Conservation (phyloP, 2,329 filamentous ascomycete genomes). For the Cordyceps pruinosa region DNA sequence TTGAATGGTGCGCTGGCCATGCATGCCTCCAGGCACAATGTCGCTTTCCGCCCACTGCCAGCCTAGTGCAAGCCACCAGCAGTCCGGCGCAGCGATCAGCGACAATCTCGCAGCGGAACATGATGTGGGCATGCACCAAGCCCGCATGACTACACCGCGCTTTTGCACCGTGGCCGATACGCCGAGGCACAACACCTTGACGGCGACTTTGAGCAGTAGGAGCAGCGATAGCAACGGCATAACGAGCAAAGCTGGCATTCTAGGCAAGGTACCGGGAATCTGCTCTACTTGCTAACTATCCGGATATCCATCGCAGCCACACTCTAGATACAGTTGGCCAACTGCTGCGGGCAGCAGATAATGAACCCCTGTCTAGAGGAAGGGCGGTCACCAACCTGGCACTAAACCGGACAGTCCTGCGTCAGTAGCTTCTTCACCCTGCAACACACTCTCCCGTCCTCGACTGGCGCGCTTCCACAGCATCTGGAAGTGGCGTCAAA, state of each 20-base stretch:
- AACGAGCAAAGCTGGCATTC: too few species aligned
- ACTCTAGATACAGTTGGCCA: neutral
- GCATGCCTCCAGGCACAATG: neutral
- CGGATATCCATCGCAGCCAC: too few species aligned
- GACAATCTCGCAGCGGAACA: neutral
- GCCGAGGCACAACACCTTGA: neutral
- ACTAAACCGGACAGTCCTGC: neutral
- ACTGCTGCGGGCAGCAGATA: neutral
- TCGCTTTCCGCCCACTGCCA: neutral
- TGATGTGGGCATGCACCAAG: neutral
- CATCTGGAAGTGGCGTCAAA: neutral
- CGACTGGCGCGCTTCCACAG: neutral
- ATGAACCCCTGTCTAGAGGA: neutral
- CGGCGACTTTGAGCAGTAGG: too few species aligned
- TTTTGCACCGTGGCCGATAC: neutral
- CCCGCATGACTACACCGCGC: neutral
- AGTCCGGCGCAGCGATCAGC: neutral
- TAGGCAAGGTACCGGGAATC: too few species aligned
- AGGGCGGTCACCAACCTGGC: neutral
- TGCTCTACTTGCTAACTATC: too few species aligned
- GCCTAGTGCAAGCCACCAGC: neutral
- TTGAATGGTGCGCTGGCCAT: neutral
- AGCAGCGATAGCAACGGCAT: too few species aligned
- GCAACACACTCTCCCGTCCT: neutral
- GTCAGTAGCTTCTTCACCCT: too few species aligned